phyloP scores from a whole-genome alignment of 2,329 filamentous ascomycete species.

The Hypoxylon sp. region DNA sequence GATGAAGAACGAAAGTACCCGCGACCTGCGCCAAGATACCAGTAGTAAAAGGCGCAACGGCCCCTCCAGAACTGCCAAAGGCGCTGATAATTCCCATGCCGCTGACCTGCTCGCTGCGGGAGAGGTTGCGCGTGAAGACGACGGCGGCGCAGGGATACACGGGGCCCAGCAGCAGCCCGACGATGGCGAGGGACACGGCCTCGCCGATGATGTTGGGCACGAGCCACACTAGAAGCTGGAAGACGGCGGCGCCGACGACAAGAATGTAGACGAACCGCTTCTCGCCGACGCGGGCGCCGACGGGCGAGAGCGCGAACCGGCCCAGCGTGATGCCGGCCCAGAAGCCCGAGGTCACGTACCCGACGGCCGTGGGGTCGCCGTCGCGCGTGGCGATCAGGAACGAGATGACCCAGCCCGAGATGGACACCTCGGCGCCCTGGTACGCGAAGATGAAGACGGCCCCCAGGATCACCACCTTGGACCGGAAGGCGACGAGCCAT shows the following conservation, averaged over 20 bases:
- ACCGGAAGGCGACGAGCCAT: conserved; percentile 62
- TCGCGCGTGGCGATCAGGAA: conserved; percentile 80
- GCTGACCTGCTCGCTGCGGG: conserved; percentile 69
- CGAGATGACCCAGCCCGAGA: conserved; percentile 88
- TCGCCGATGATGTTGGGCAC: conserved; percentile 80
- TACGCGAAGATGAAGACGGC: conserved; percentile 88
- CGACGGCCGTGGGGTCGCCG: conserved; percentile 76
- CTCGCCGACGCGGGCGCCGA: conserved; percentile 76
- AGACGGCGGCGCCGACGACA: conserved; percentile 69
- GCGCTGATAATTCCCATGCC: conserved; percentile 76
- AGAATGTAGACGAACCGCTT: conserved; percentile 74
- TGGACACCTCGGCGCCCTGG: conserved; percentile 85
- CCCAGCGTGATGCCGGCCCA: conserved; percentile 82
- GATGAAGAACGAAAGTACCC: conserved; percentile 73
- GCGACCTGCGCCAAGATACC: conserved; percentile 71
- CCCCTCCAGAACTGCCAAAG: conserved; percentile 76
- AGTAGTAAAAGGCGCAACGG: conserved; percentile 73
- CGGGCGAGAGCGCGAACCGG: conserved; percentile 75
- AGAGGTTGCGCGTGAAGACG: conserved; percentile 71
- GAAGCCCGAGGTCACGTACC: conserved; percentile 81
- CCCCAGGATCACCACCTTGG: conserved; percentile 75
- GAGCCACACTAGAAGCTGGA: conserved; percentile 83
- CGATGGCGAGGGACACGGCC: conserved; percentile 73
- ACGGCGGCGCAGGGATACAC: conserved; percentile 80
- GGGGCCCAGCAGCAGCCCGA: conserved; percentile 81